Evolutionary conservation across 495 filamentous ascomycete genomes (phyloP), one percentile per base, ranked within the genome.

Genomic region (Letharia lupina): DNA sequence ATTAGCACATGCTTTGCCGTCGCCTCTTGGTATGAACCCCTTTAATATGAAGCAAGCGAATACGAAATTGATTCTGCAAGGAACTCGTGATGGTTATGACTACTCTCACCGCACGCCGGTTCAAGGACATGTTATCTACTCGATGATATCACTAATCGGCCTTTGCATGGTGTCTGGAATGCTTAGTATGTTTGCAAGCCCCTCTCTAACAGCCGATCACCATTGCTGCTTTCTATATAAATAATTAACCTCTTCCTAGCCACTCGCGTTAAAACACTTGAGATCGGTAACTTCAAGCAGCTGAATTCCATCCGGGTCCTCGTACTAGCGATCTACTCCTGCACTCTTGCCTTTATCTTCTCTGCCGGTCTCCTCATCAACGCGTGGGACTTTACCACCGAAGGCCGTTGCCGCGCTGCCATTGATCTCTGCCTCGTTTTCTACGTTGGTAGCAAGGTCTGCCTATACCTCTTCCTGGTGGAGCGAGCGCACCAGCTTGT

Each of bases 381-480:
- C 3, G 52, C 50, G 2, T 65, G 63, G 63, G 41, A 59, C 4
- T 65, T 65, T 11, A 52, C 45, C 0, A 59, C 52, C 6, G 45
- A 67, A 41, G 56, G 10, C 4, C 47, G 63, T n/a, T 78, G 76
- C 56, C 59, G 56, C 16, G 61, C 67, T 4, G 70, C 72, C 4
- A 75, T 78, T 33, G 58, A 71, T 48, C 61, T 75, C 35, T 78
- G 76, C 64, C 64, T 77, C 4, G 67, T 71, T 3, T 78, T 74
- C 61, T 77, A 77, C 61, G 58, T 75, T 35, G 66, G 67, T 15
- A 62, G 68, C 61, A 77, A 78, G 48, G 68, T 72, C 9, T 61
- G 70, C 13, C 70, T 76, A 60, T 75, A 78, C 39, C 56, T 78
- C 39, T 77, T 78, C 66, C 70, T 78, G 10, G 72, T 74, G 20